These are phyloP conservation scores for Camellia japonica DNA, from an alignment of 148 eudicot species.

Conservation along the genomic window DNA sequence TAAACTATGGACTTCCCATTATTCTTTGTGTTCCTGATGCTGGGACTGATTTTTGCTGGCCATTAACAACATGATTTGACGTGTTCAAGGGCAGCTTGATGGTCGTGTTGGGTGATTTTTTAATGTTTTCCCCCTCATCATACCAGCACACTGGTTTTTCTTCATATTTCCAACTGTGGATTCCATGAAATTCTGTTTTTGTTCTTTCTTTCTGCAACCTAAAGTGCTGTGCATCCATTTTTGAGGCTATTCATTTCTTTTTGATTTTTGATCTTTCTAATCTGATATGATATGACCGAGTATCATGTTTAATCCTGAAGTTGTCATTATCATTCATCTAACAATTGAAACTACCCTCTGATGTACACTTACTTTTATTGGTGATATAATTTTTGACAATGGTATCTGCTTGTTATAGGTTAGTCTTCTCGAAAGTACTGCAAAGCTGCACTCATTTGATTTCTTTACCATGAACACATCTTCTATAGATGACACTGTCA, in stretches of 20 bases:
- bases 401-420: constrained; percentile 35
- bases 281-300: too few relatives aligned
- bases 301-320: too few relatives aligned
- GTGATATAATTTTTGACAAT: constrained; percentile 9
- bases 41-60: not conserved
- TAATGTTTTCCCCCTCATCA: not conserved
- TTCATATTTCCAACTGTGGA: not conserved
- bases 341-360: not conserved
- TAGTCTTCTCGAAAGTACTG: constrained; percentile 36
- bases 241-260: not conserved
- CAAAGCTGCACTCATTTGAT: constrained; percentile 43
- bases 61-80: not conserved
- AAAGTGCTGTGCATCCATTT: not conserved
- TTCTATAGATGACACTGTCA: constrained; percentile 32
- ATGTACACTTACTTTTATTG: not conserved
- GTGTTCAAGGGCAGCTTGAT: not conserved
- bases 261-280: not conserved
- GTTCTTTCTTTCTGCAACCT: not conserved
- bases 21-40: not conserved
- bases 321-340: too few relatives aligned
- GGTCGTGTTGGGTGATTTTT: not conserved
- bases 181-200: not conserved
- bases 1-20: not conserved
- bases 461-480: constrained; percentile 34
- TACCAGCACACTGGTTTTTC: not conserved